Conservation (phyloP, 73 alveolate genomes). For the Paramecium primaurelia region DNA sequence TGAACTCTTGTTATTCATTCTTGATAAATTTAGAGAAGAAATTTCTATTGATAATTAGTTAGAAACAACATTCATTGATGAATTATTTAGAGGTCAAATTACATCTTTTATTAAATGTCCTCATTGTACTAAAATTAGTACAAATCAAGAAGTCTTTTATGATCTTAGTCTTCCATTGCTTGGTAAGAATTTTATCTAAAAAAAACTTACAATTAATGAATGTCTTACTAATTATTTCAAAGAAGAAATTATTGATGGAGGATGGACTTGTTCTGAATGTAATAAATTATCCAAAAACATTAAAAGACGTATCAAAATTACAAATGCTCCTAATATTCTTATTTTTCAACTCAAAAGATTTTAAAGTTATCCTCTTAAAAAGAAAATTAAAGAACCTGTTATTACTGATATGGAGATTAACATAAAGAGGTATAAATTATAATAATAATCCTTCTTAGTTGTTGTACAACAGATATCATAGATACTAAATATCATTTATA, state of each 20-base stretch:
- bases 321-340: neutral
- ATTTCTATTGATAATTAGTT: neutral
- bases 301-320: neutral
- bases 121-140: neutral
- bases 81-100: neutral
- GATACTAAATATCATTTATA: neutral
- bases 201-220: neutral
- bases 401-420: neutral
- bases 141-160: neutral
- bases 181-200: neutral
- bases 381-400: neutral
- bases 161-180: neutral
- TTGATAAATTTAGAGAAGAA: slow-evolving; percentile 13
- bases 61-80: neutral
- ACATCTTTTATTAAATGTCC: neutral
- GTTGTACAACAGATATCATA: neutral
- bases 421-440: neutral
- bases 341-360: neutral
- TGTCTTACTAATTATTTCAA: neutral
- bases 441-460: neutral
- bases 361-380: neutral
- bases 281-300: neutral
- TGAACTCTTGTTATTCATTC: neutral
- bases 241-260: neutral
- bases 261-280: neutral